Evolutionary conservation across 2,329 filamentous ascomycete genomes (phyloP), one percentile per base, ranked within the genome.

Genomic region (Talaromyces amestolkiae): DNA sequence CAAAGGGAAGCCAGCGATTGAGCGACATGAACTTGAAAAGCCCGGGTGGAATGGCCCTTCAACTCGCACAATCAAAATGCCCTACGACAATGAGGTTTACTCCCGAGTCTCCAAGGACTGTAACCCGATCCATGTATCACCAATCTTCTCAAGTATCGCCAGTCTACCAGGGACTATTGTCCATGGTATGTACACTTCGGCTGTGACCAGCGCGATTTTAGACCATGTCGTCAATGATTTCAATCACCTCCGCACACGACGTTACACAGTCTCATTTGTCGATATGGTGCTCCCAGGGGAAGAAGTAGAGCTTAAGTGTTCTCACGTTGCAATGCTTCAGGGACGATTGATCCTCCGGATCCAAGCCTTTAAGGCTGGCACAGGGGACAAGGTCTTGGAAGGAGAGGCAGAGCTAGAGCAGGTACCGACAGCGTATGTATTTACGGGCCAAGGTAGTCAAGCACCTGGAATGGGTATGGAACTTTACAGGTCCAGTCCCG

Each of bases 401-500:
- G 95, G 92, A 75, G 94, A 98, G 80, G 95, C 95, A 24, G 92
- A 99, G 65, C 95, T 98, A 80, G 95, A 99, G 78, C 95, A 95
- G 7, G 92, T 95, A 37, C 96, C 94, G 2, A 47, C 43, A 24
- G 89, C 95, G 5, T 99, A 99, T 74, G 92, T 99, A 72, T 99
- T 99, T 80, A 99, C 95, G 68, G 95, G 95, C 64, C 95, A 99
- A 80, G 95, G 95, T 72, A 97, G 93, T 60, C 95, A 99, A 79
- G 95, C 98, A 79, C 94, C 98, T 79, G 95, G 95, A 67, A 99
- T 99, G 95, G 95, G 95, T 80, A 99, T 99, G 95, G 94, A 98
- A 74, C 85, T 99, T 61, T 99, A 99, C 78, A 90, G 85, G 74
- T 96, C 89, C 84, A 98, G 94, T 77, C 84, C 90, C 43, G 94